A percentile compares a stretch with the other conserved stretches of the same genome.
These are phyloP conservation scores for Arthrobotrys sinensis DNA, from an alignment of 2,329 filamentous ascomycete species.

Conservation along the genomic window DNA sequence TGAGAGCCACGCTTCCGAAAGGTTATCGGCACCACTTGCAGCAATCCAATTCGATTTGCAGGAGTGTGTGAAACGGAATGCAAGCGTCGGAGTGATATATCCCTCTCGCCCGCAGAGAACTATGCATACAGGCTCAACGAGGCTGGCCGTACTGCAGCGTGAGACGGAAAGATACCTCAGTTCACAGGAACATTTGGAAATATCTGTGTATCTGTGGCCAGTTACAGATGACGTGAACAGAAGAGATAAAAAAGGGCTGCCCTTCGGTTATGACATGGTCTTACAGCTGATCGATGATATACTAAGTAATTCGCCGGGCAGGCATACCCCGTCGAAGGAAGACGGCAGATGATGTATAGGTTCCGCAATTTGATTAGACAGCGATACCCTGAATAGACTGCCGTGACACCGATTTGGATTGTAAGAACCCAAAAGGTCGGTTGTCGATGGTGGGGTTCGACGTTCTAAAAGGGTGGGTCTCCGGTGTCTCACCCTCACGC, in stretches of 20 bases:
- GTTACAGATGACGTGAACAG: conserved; percentile 33
- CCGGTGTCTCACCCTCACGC: conserved; percentile 55
- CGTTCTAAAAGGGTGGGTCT: conserved; percentile 37
- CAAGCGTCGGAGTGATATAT: conserved; percentile 30
- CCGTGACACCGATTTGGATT: conserved; percentile 27
- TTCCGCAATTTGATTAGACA: conserved; percentile 52
- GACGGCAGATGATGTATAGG: conserved; percentile 51
- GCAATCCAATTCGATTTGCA: conserved; percentile 10
- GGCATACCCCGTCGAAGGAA: conserved; percentile 31
- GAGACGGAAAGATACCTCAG: conserved; percentile 19
- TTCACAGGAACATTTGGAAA: conserved; percentile 6
- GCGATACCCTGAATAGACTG: conserved; percentile 41
- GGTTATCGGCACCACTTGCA: conserved; percentile 52
- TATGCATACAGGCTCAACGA: conserved; percentile 22
- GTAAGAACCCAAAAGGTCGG: conserved; percentile 38
- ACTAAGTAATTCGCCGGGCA: conserved; percentile 8
- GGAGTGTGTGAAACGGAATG: conserved; percentile 25
- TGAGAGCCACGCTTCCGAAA: conserved; percentile 51
- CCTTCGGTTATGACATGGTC: conserved; percentile 47
- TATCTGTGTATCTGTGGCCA: neutral
- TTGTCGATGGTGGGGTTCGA: conserved; percentile 53
- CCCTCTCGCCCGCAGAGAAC: conserved; percentile 24
- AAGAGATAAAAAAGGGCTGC: neutral
- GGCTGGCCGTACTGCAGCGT: conserved; percentile 27
- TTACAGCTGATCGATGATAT: conserved; percentile 52